Evolutionary conservation across 371 early-diverging fungal species (phyloP).

Genomic region (Amoeboaphelidium occidentale): DNA sequence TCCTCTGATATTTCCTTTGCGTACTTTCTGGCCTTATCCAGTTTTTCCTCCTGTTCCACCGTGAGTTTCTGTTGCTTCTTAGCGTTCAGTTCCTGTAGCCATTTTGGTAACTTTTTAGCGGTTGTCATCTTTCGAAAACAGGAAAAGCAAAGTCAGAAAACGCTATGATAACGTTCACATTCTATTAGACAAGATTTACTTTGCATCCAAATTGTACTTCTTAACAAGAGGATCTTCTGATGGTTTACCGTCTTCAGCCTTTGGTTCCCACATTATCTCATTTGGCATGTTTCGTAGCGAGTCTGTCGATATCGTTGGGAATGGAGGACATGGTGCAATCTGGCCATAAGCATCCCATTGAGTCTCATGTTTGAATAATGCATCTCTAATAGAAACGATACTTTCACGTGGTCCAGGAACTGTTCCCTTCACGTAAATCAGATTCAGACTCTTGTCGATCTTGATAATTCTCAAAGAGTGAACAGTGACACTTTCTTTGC

Average conservation of each 20-base stretch:
- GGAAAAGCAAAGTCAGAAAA: too few relatives aligned
- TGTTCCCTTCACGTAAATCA: constrained; percentile 68
- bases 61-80: neutral
- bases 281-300: neutral
- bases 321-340: neutral
- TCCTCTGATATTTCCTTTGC: constrained; percentile 13
- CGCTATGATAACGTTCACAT: too few relatives aligned
- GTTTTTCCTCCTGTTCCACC: constrained; percentile 12
- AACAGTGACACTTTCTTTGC: constrained; percentile 52
- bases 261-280: neutral
- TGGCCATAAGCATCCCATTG: neutral
- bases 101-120: too few relatives aligned
- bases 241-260: neutral
- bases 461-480: constrained; percentile 63
- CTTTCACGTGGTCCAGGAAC: constrained; percentile 72
- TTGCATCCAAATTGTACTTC: too few relatives aligned
- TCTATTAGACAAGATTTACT: too few relatives aligned
- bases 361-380: constrained; percentile 15
- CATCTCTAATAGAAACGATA: constrained; percentile 59
- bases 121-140: too few relatives aligned
- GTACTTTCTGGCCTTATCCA: constrained; percentile 22
- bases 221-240: too few relatives aligned
- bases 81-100: neutral
- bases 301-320: neutral
- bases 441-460: constrained; percentile 55